These are phyloP conservation scores for Hypoxylon sp. DNA, from an alignment of 2,329 filamentous ascomycete species.

Conservation along the genomic window DNA sequence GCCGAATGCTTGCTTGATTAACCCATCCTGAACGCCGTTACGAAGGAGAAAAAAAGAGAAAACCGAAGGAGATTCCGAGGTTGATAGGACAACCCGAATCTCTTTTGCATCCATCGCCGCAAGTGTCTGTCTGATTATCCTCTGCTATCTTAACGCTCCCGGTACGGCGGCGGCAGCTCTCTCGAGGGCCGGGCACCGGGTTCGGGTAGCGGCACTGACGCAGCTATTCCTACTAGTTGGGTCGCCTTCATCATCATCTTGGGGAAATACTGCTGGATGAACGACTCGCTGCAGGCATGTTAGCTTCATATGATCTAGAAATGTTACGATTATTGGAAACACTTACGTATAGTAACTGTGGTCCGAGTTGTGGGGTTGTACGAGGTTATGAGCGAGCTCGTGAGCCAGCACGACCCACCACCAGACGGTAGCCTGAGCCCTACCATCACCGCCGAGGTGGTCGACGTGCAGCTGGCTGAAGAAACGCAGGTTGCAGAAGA, in stretches of 20 bases:
- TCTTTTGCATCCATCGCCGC: neutral
- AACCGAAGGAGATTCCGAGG: neutral
- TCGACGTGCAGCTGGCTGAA: slow-evolving; percentile 79
- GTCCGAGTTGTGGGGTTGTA: slow-evolving; percentile 76
- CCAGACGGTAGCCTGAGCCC: slow-evolving; percentile 76
- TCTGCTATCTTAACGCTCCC: slow-evolving; percentile 22
- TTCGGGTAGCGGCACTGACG: neutral
- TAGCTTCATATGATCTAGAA: slow-evolving; percentile 32
- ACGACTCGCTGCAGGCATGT: slow-evolving; percentile 66
- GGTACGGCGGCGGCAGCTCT: slow-evolving; percentile 15
- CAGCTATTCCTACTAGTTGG: slow-evolving; percentile 23
- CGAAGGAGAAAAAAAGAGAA: neutral
- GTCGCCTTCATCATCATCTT: slow-evolving; percentile 68
- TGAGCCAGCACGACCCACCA: slow-evolving; percentile 98
- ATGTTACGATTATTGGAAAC: neutral
- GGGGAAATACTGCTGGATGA: slow-evolving; percentile 78
- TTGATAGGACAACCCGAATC: neutral
- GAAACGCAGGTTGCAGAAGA: slow-evolving; percentile 94
- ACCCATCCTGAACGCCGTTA: neutral
- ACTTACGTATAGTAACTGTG: slow-evolving; percentile 83
- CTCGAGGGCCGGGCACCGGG: slow-evolving; percentile 5
- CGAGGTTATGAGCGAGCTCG: slow-evolving; percentile 94
- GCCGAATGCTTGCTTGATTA: neutral
- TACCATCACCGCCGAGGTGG: slow-evolving; percentile 56
- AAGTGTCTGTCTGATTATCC: neutral